phyloP scores from a whole-genome alignment of 2,329 filamentous ascomycete species.

The Dothiorella sarmentorum region DNA sequence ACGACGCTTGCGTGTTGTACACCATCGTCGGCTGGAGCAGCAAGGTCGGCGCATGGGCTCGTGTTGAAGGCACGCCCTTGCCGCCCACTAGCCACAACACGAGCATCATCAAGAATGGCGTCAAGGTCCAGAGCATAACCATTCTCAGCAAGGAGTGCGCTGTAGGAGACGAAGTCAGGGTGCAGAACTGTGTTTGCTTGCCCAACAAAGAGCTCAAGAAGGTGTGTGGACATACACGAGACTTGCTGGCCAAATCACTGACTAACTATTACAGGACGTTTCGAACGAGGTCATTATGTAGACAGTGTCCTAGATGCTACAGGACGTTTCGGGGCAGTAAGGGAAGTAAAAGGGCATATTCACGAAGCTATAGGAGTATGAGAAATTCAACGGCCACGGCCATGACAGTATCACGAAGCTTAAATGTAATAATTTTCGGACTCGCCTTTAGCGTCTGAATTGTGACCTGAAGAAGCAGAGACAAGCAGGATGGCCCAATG shows the following conservation, averaged over 20 bases:
- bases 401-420: not conserved
- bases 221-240: slow-evolving; percentile 53
- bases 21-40: slow-evolving; percentile 97
- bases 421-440: slow-evolving; percentile 1
- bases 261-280: slow-evolving; percentile 63
- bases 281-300: slow-evolving; percentile 89
- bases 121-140: slow-evolving; percentile 98
- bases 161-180: slow-evolving; percentile 88
- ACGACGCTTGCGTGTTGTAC: slow-evolving; percentile 93
- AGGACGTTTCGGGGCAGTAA: not conserved
- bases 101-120: slow-evolving; percentile 93
- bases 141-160: slow-evolving; percentile 95
- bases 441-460: no score
- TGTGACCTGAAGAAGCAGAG: no score
- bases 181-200: slow-evolving; percentile 97
- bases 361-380: not conserved
- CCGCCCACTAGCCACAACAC: slow-evolving; percentile 85
- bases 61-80: slow-evolving; percentile 91
- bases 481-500: no score
- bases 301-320: slow-evolving; percentile 26
- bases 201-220: slow-evolving; percentile 98
- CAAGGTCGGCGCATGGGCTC: slow-evolving; percentile 94
- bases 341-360: not conserved
- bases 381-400: not conserved
- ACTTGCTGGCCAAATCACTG: not conserved